Evolutionary conservation across 1,139 yeast species (phyloP), one percentile per base, ranked within the genome.

Genomic region (Blastobotrys malaysiensis): DNA sequence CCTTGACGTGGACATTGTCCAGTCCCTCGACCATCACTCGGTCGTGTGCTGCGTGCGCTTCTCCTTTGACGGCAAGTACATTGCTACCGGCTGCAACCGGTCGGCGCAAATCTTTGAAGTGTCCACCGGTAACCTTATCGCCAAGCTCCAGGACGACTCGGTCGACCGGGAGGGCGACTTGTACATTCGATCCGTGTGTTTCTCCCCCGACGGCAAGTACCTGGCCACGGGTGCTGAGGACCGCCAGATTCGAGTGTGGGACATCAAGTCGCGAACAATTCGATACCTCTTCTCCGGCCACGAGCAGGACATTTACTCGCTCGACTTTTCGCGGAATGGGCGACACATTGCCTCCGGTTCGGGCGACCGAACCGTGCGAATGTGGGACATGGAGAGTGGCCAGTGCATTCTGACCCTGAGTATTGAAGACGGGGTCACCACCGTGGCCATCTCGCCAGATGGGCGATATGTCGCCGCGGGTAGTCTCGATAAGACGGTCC

Each of bases 191-290:
- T 88, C 96, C 1, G 97, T 93, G 52, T 91, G 98, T 70, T 91
- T 93, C 75, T 88, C 96, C 1, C 98, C 98, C 48, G 97, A 91
- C 73, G 98, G 98, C 54, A 88, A 89, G 72, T 87, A 82, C 65
- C 80, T 93, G 66, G 98, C 98, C 36, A 93, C 98, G 16, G 99
- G 99, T 68, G 98, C 98, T 46, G 99, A 93, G 74, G 99, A 93
- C 74, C 90, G 89, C 73, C 84, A 89, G 68, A 93, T 93, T 65
- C 82, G 99, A 72, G 91, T 93, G 67, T 93, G 99, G 99, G 97
- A 93, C 71, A 82, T 93, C 69, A 81, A 87, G 52, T 83, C 95
- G 45, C 83, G 91, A 72, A 83, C 93, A 67, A 88, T 93, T 66
- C 85, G 88, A 59, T 88, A 89, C 75, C 83, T 89, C 59, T 82